phyloP scores from a whole-genome alignment of 805 yeast genomes.

The Ogataea methanolica region DNA sequence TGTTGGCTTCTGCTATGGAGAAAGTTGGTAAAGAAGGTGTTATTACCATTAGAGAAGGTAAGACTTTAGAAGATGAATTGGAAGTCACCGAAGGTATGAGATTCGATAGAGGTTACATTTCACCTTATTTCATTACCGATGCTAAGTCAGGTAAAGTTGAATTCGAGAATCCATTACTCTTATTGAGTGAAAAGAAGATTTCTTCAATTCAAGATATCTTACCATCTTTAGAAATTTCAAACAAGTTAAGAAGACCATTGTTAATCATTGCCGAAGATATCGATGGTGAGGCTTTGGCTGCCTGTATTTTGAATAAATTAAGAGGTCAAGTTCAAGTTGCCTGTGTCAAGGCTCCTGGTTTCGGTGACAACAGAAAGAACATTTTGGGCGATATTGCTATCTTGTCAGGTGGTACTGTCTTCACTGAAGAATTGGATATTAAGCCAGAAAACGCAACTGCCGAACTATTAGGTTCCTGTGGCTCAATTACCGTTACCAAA shows the following conservation, averaged over 20 bases:
- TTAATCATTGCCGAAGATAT: constrained; percentile 92
- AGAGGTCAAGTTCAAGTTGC: constrained; percentile 98
- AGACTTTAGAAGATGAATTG: constrained; percentile 92
- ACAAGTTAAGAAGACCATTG: constrained; percentile 89
- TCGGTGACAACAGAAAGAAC: constrained; percentile 98
- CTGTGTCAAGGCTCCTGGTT: constrained; percentile 98
- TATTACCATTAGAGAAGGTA: constrained; percentile 95
- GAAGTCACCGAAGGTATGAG: constrained; percentile 98
- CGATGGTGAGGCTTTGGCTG: constrained; percentile 98
- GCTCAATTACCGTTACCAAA: constrained; percentile 87
- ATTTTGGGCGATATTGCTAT: constrained; percentile 93
- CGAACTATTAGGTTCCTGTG: constrained; percentile 87
- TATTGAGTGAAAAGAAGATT: constrained; percentile 90
- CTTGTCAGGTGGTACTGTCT: constrained; percentile 87
- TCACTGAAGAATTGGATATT: constrained; percentile 90
- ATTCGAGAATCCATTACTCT: constrained; percentile 85
- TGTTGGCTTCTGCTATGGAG: constrained; percentile 95
- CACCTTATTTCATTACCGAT: constrained; percentile 94
- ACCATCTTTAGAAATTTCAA: constrained; percentile 90
- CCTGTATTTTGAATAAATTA: constrained; percentile 93
- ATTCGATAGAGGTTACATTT: constrained; percentile 95
- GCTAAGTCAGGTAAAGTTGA: constrained; percentile 91
- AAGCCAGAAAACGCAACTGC: constrained; percentile 92
- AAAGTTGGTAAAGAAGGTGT: constrained; percentile 99
- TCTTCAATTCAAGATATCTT: constrained; percentile 85